Evolutionary conservation across 176 grass and related monocot species (phyloP).

Genomic region (Calamus simplicifolius): DNA sequence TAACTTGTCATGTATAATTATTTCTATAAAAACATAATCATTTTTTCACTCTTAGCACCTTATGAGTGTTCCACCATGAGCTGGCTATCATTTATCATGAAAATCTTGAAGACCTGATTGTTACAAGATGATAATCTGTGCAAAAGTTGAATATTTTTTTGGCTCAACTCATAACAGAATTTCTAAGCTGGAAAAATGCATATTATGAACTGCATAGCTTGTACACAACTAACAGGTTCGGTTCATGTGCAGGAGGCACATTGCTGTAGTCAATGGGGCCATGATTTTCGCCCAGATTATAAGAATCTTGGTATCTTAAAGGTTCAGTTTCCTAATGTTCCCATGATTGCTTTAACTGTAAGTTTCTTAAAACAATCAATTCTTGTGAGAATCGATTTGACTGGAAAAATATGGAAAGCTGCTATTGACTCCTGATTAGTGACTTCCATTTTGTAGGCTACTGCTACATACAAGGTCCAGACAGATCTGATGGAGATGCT

Average conservation of each 20-base stretch:
- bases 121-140: no score
- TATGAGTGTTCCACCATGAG: no score
- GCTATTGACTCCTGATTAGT: constrained; percentile 1
- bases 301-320: constrained; percentile 97
- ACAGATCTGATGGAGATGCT: constrained; percentile 93
- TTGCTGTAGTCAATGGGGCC: constrained; percentile 97
- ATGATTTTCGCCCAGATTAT: constrained; percentile 96
- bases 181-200: no score
- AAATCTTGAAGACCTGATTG: no score
- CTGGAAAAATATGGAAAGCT: no score
- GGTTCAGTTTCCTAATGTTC: constrained; percentile 92
- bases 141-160: no score
- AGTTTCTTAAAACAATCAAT: constrained; percentile 24
- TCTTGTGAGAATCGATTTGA: background rate
- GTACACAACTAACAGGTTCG: background rate
- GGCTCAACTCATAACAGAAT: no score
- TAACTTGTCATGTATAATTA: no score
- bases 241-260: constrained; percentile 71
- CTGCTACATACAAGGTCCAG: constrained; percentile 89
- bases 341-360: constrained; percentile 87
- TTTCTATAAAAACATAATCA: no score
- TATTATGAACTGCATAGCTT: no score
- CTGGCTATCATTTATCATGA: no score
- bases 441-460: constrained; percentile 43
- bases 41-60: no score